These are phyloP conservation scores for Agaricus sinodeliciosus DNA, from an alignment of 768 basidiomycete genomes.

Conservation along the genomic window DNA sequence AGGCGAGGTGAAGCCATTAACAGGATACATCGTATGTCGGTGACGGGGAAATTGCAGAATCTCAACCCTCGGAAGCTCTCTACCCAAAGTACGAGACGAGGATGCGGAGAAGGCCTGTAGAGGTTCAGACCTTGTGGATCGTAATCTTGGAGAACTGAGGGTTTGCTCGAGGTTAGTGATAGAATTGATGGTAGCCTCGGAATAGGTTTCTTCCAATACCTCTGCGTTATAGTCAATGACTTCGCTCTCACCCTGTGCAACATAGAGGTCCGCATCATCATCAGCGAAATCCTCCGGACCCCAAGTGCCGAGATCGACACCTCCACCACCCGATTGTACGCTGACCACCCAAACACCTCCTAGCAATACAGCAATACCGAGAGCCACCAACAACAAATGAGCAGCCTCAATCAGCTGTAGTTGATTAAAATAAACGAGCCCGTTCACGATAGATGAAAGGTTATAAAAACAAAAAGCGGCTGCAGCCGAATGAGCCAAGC, in stretches of 20 bases:
- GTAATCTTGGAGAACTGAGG: conserved; percentile 22
- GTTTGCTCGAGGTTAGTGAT: background rate
- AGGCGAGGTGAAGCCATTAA: background rate
- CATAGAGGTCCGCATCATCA: conserved; percentile 17
- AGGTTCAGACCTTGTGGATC: conserved; percentile 20
- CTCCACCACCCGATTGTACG: conserved; percentile 56
- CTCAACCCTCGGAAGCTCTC: background rate
- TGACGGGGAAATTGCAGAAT: background rate
- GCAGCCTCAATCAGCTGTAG: conserved; percentile 59
- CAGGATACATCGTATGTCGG: conserved; percentile 1
- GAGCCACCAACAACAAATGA: conserved; percentile 67
- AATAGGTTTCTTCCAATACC: background rate
- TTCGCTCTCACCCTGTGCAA: conserved; percentile 18
- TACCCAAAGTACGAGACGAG: background rate
- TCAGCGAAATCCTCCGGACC: conserved; percentile 34
- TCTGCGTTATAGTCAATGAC: background rate
- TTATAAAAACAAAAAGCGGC: conserved; percentile 97
- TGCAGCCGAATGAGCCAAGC: conserved; percentile 20
- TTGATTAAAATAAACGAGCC: conserved; percentile 86
- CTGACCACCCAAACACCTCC: conserved; percentile 89
- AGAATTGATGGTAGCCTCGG: background rate
- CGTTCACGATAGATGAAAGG: conserved; percentile 84
- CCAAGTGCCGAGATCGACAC: conserved; percentile 41
- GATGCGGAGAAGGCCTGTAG: background rate
- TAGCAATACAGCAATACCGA: conserved; percentile 75